Evolutionary conservation across 495 filamentous ascomycete genomes (phyloP).

Genomic region (Penicillium desertorum): DNA sequence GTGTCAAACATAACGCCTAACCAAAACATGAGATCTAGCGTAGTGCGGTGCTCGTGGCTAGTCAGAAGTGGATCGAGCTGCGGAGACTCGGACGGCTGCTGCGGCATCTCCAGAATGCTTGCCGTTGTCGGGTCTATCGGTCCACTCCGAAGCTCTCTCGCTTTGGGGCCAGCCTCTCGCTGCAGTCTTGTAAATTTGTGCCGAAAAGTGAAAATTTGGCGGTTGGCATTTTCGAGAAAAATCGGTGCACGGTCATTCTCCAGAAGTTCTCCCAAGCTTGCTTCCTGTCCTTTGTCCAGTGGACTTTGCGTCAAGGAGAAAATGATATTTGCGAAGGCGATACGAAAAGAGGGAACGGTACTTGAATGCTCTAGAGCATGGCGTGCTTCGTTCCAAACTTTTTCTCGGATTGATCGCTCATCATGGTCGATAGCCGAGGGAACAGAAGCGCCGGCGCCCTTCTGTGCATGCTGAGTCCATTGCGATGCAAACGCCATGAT

Average conservation of each 20-base stretch:
- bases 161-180: conserved; percentile 6
- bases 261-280: conserved; percentile 29
- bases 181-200: conserved; percentile 29
- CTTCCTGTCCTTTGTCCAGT: conserved; percentile 19
- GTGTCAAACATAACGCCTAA: conserved; percentile 54
- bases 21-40: conserved; percentile 48
- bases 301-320: conserved; percentile 48
- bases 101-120: not conserved
- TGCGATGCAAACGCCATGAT: conserved; percentile 51
- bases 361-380: conserved; percentile 36
- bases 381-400: conserved; percentile 47
- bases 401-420: conserved; percentile 39
- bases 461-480: conserved; percentile 40
- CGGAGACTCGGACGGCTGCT: not conserved
- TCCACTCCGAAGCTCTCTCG: not conserved
- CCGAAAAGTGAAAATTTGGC: conserved; percentile 33
- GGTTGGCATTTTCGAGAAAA: conserved; percentile 39
- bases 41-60: conserved; percentile 36
- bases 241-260: conserved; percentile 40
- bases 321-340: conserved; percentile 47
- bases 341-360: conserved; percentile 43
- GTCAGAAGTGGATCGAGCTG: conserved; percentile 15
- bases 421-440: conserved; percentile 17
- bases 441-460: conserved; percentile 10
- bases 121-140: conserved; percentile 12